Conservation (phyloP, 305 asterid genomes). For the Fraxinus platypoda region DNA sequence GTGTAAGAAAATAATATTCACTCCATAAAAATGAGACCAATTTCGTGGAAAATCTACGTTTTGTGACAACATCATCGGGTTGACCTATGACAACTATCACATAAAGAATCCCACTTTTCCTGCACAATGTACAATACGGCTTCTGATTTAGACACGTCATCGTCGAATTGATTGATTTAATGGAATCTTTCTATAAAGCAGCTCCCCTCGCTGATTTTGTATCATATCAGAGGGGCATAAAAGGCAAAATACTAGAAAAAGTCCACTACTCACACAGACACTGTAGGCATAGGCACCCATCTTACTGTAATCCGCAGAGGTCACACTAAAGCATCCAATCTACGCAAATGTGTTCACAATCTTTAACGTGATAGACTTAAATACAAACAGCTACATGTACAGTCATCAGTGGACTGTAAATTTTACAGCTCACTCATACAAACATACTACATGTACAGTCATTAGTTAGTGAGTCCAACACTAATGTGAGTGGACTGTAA, state of each 20-base stretch:
- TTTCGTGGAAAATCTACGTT: too few relatives aligned
- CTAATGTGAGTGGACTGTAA: too few relatives aligned
- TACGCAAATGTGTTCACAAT: too few relatives aligned
- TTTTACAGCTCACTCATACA: too few relatives aligned
- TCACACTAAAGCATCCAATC: too few relatives aligned
- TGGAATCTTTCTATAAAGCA: conserved; percentile 28
- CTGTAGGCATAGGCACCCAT: background rate
- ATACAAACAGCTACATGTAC: too few relatives aligned
- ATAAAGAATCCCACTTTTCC: background rate
- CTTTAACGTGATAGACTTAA: too few relatives aligned
- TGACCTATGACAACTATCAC: conserved; percentile 15
- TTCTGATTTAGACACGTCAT: conserved; percentile 1
- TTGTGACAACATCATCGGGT: background rate
- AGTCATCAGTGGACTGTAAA: too few relatives aligned
- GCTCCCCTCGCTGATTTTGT: background rate
- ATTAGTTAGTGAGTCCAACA: too few relatives aligned
- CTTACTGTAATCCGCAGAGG: background rate
- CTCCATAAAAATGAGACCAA: too few relatives aligned
- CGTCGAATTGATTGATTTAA: conserved; percentile 32
- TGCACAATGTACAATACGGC: background rate
- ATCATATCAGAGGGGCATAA: conserved; percentile 23
- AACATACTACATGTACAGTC: too few relatives aligned
- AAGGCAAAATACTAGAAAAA: conserved; percentile 25
- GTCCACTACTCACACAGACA: background rate
- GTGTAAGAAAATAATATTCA: too few relatives aligned